Percentiles rank a stretch among this genome's conserved stretches.
Conservation (phyloP, 768 basidiomycete genomes). For the Lactarius sanguifluus region DNA sequence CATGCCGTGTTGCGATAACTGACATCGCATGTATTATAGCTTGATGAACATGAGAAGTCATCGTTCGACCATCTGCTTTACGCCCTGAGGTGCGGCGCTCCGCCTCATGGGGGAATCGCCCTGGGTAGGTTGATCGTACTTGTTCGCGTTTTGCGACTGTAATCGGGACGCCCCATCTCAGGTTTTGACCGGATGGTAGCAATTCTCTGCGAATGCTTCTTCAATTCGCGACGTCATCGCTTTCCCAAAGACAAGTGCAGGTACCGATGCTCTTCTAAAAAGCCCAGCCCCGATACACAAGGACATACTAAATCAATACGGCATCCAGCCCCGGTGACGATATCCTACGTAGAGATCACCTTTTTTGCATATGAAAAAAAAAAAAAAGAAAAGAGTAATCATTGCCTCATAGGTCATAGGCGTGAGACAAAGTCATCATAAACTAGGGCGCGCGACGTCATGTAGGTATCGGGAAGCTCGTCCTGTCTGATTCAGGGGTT, state of each 20-base stretch:
- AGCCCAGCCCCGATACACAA: slow-evolving; percentile 67
- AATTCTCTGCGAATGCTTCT: slow-evolving; percentile 79
- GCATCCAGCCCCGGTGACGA: slow-evolving; percentile 43
- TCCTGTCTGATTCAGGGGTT: slow-evolving; percentile 37
- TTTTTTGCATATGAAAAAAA: not conserved
- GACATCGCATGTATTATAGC: slow-evolving; percentile 42
- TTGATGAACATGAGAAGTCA: slow-evolving; percentile 66
- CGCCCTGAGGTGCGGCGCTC: slow-evolving; percentile 86
- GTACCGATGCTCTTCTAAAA: slow-evolving; percentile 85
- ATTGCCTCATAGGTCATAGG: slow-evolving; percentile 13
- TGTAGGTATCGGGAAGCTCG: slow-evolving; percentile 31
- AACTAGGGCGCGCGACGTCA: slow-evolving; percentile 24
- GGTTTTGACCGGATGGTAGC: slow-evolving; percentile 94
- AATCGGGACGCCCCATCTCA: slow-evolving; percentile 36
- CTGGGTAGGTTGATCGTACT: slow-evolving; percentile 55
- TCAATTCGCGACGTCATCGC: slow-evolving; percentile 96
- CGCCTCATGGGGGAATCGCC: slow-evolving; percentile 94
- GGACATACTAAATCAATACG: slow-evolving; percentile 62
- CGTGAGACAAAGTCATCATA: slow-evolving; percentile 5
- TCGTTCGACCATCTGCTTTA: slow-evolving; percentile 85
- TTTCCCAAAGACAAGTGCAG: slow-evolving; percentile 87
- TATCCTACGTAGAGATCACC: slow-evolving; percentile 19
- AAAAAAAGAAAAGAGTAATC: slow-evolving; percentile 5
- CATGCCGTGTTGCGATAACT: not conserved
- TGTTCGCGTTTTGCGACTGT: not conserved